A percentile compares a stretch with the other conserved stretches of the same genome.
phyloP scores from a whole-genome alignment of 2,329 filamentous ascomycete species.

The Diaporthe nobilis region DNA sequence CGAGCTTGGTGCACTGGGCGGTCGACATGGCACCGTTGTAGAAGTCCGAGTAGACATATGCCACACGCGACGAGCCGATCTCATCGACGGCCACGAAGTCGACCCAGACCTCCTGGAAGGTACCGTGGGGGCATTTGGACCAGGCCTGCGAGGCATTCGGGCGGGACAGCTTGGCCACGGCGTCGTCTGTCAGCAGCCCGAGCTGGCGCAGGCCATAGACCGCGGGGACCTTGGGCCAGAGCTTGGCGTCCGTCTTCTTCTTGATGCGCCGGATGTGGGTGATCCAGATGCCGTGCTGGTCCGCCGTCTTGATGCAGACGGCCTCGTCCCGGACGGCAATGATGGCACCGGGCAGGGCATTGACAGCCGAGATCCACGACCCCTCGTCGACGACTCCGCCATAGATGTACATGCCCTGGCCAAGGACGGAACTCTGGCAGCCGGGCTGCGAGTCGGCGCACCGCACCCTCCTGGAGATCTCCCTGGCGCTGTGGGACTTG shows the following conservation, averaged over 20 bases:
- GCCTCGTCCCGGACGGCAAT: constrained; percentile 54
- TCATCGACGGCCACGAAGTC: constrained; percentile 50
- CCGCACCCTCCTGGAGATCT: constrained; percentile 59
- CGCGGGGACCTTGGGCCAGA: constrained; percentile 59
- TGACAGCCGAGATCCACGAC: constrained; percentile 41
- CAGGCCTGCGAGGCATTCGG: constrained; percentile 47
- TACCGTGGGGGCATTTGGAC: constrained; percentile 47
- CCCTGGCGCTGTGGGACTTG: constrained; percentile 51
- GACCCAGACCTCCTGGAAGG: constrained; percentile 57
- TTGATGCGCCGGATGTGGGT: constrained; percentile 57
- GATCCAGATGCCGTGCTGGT: constrained; percentile 58
- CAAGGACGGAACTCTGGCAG: constrained; percentile 54
- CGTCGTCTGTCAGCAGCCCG: constrained; percentile 48
- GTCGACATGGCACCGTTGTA: constrained; percentile 62
- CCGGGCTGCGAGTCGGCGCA: constrained; percentile 59
- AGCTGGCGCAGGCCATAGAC: constrained; percentile 52
- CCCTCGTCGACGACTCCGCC: constrained; percentile 56
- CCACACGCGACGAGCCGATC: constrained; percentile 46
- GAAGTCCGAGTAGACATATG: constrained; percentile 59
- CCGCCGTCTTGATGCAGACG: constrained; percentile 55
- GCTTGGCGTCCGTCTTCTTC: constrained; percentile 52
- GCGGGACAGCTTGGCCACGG: constrained; percentile 42
- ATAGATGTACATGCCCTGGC: constrained; percentile 55
- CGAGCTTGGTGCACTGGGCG: constrained; percentile 53
- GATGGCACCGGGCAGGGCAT: constrained; percentile 47